These are phyloP conservation scores for Blastobotrys proliferans DNA, from an alignment of 1,139 yeast species.

Conservation along the genomic window DNA sequence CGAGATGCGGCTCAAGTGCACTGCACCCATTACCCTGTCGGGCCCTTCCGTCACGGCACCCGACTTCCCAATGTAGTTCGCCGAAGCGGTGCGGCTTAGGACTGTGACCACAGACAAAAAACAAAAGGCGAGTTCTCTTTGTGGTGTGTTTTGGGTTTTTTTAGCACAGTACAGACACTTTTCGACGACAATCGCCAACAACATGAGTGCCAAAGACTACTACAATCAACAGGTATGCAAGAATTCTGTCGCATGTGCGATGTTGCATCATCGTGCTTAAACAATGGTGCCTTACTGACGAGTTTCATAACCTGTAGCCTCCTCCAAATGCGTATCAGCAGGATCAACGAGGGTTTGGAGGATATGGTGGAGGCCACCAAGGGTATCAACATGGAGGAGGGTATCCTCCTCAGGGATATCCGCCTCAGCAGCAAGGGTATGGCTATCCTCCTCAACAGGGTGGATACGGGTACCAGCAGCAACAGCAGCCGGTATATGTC, in stretches of 20 bases:
- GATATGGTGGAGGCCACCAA: constrained; percentile 6
- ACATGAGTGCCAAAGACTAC: constrained; percentile 28
- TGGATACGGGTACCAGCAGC: constrained; percentile 22
- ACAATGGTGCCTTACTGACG: not conserved
- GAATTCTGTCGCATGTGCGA: not conserved
- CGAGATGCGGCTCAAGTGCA: not conserved
- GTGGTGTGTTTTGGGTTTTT: too few relatives aligned
- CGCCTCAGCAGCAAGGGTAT: constrained; percentile 17
- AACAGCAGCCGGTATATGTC: constrained; percentile 19
- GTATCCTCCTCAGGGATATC: constrained; percentile 19
- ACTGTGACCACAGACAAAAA: too few relatives aligned
- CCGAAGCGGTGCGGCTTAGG: too few relatives aligned
- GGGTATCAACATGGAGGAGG: constrained; percentile 9
- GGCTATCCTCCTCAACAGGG: constrained; percentile 18
- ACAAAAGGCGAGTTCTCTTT: too few relatives aligned
- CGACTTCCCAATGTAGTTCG: too few relatives aligned
- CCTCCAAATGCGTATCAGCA: constrained; percentile 1
- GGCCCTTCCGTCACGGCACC: too few relatives aligned
- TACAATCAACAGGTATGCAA: constrained; percentile 19
- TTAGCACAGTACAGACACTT: too few relatives aligned
- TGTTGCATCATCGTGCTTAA: too few relatives aligned
- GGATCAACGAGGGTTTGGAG: constrained; percentile 6
- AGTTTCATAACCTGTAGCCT: not conserved
- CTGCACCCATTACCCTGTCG: too few relatives aligned
- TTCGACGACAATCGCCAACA: too few relatives aligned